These are phyloP conservation scores for Symmetrospora coprosmae DNA, from an alignment of 768 basidiomycete genomes.

Conservation along the genomic window DNA sequence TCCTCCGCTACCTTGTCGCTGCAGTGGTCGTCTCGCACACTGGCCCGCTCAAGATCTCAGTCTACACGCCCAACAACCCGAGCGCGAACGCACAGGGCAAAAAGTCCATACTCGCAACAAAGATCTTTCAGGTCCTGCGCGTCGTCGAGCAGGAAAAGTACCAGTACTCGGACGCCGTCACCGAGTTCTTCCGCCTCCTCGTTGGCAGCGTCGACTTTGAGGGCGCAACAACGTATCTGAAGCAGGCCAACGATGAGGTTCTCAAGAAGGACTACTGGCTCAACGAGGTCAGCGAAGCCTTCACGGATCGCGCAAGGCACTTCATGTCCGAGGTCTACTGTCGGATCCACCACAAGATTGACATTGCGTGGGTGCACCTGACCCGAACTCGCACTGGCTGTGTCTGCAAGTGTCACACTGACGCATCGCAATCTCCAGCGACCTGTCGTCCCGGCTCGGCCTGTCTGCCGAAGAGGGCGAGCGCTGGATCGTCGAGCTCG, in stretches of 20 bases:
- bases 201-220: constrained; percentile 95
- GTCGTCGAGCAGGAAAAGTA: constrained; percentile 91
- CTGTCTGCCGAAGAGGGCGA: constrained; percentile 90
- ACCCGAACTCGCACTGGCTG: neutral
- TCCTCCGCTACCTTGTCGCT: constrained; percentile 82
- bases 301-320: constrained; percentile 90
- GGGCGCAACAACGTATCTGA: constrained; percentile 62
- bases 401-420: neutral
- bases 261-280: constrained; percentile 90
- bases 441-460: constrained; percentile 83
- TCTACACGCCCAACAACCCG: constrained; percentile 6
- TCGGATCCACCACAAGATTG: constrained; percentile 67
- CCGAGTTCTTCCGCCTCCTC: constrained; percentile 79
- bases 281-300: constrained; percentile 74
- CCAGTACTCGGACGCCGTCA: constrained; percentile 87
- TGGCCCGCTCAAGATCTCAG: constrained; percentile 35
- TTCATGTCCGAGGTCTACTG: constrained; percentile 95
- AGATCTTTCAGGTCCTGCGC: constrained; percentile 80
- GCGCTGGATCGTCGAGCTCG: constrained; percentile 98
- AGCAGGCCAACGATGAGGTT: constrained; percentile 48
- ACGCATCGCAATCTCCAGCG: constrained; percentile 42
- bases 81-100: neutral
- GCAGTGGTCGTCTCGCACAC: constrained; percentile 71
- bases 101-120: constrained; percentile 34
- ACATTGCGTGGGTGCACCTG: constrained; percentile 37